Evolutionary conservation across 495 filamentous ascomycete genomes (phyloP).

Genomic region (Aspergillus asperescens): DNA sequence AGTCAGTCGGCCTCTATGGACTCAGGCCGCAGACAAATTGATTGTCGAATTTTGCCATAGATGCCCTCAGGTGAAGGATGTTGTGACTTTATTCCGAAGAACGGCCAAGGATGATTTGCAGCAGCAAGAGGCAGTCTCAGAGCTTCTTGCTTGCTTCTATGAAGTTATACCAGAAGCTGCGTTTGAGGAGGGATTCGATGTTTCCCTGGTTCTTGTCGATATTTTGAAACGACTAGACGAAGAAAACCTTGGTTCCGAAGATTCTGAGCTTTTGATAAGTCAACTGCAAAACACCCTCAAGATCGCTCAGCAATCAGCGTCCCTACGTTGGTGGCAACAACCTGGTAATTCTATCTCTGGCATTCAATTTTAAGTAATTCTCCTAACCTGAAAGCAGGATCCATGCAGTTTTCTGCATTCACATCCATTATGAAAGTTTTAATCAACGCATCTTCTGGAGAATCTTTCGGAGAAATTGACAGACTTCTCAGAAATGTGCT

Average conservation of each 20-base stretch:
- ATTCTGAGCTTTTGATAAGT: slow-evolving; percentile 52
- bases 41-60: slow-evolving; percentile 69
- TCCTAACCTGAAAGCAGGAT: slow-evolving; percentile 22
- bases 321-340: slow-evolving; percentile 78
- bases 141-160: slow-evolving; percentile 73
- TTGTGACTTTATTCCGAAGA: slow-evolving; percentile 61
- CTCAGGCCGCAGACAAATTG: slow-evolving; percentile 57
- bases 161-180: slow-evolving; percentile 74
- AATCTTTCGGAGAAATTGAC: slow-evolving; percentile 33
- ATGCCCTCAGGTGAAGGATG: slow-evolving; percentile 72
- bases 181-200: slow-evolving; percentile 78
- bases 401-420: slow-evolving; percentile 44
- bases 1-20: slow-evolving; percentile 51
- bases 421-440: slow-evolving; percentile 44
- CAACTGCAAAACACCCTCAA: slow-evolving; percentile 71
- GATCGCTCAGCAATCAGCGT: slow-evolving; percentile 70
- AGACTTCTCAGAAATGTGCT: slow-evolving; percentile 31
- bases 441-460: slow-evolving; percentile 29
- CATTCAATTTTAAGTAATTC: neutral
- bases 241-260: slow-evolving; percentile 27
- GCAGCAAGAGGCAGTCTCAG: slow-evolving; percentile 70
- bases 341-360: slow-evolving; percentile 38
- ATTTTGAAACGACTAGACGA: slow-evolving; percentile 52
- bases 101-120: slow-evolving; percentile 62
- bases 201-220: slow-evolving; percentile 65